These are phyloP conservation scores for Globisporangium orthogonon DNA, from an alignment of 352 stramenopile genomes.

Conservation along the genomic window DNA sequence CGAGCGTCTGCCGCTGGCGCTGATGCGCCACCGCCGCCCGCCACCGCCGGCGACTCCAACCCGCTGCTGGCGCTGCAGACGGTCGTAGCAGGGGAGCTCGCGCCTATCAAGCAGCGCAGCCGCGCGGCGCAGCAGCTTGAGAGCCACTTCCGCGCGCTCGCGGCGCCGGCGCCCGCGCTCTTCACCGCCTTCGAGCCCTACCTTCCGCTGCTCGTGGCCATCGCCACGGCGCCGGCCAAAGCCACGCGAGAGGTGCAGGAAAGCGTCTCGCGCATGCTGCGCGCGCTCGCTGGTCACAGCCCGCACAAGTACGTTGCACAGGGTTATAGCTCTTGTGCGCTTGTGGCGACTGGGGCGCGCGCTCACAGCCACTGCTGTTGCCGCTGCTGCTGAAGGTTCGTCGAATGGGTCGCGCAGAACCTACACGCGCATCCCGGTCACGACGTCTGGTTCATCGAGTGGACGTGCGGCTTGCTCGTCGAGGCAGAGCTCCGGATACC, in stretches of 20 bases:
- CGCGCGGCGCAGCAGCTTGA: slow-evolving; percentile 42
- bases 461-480: slow-evolving; percentile 34
- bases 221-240: slow-evolving; percentile 24
- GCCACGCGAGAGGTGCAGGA: slow-evolving; percentile 28
- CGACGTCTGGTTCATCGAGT: slow-evolving; percentile 46
- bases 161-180: slow-evolving; percentile 16
- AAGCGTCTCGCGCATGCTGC: slow-evolving; percentile 30
- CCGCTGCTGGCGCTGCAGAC: slow-evolving; percentile 36
- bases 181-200: slow-evolving; percentile 48
- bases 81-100: slow-evolving; percentile 30
- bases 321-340: too few species aligned
- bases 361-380: background rate
- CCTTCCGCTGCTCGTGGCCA: slow-evolving; percentile 27
- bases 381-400: slow-evolving; percentile 15
- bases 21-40: background rate
- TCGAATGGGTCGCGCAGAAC: slow-evolving; percentile 44
- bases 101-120: slow-evolving; percentile 29
- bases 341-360: background rate
- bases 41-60: slow-evolving; percentile 14
- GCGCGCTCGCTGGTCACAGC: slow-evolving; percentile 32
- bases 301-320: slow-evolving; percentile 17
- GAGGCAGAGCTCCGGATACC: slow-evolving; percentile 32
- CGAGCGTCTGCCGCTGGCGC: too few species aligned
- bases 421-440: slow-evolving; percentile 25
- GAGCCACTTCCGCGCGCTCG: slow-evolving; percentile 22